These are phyloP conservation scores for Arctium minus DNA, from an alignment of 129 eudicot genomes.

Conservation along the genomic window DNA sequence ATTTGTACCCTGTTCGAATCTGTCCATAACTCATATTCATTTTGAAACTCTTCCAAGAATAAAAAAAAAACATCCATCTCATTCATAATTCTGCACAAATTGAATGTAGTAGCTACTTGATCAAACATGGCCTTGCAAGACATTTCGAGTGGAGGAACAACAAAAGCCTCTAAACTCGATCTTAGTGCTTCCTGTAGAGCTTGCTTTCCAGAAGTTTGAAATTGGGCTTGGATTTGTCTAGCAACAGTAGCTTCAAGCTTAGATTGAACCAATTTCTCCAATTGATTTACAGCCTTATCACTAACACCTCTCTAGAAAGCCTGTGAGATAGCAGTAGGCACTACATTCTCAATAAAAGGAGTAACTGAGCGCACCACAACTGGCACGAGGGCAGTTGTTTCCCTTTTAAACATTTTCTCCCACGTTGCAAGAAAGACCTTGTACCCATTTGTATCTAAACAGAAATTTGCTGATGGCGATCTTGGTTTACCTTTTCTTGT, in stretches of 20 bases:
- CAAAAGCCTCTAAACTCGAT: constrained; percentile 63
- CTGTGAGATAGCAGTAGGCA: constrained; percentile 57
- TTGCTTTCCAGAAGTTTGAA: constrained; percentile 82
- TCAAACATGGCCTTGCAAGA: constrained; percentile 91
- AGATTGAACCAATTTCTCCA: constrained; percentile 64
- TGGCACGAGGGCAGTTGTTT: constrained; percentile 56
- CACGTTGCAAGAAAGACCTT: constrained; percentile 53
- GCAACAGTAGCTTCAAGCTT: constrained; percentile 68
- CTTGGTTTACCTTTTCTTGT: constrained; percentile 60
- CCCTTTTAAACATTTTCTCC: constrained; percentile 71
- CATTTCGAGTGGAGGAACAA: constrained; percentile 85
- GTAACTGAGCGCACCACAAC: constrained; percentile 57
- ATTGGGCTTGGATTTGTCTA: constrained; percentile 69
- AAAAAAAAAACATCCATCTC: too few species aligned
- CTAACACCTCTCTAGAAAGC: constrained; percentile 82
- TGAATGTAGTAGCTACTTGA: constrained; percentile 74
- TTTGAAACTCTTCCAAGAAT: too few species aligned
- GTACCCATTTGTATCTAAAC: constrained; percentile 44
- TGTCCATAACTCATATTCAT: too few species aligned
- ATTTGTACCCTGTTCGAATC: too few species aligned
- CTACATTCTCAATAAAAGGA: constrained; percentile 62
- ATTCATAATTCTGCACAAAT: too few species aligned
- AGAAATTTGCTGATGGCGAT: constrained; percentile 56
- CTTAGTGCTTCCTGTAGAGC: constrained; percentile 87
- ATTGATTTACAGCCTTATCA: constrained; percentile 68